Base-by-base conservation (phyloP, 2,329 filamentous ascomycete species). In the Mariannaea sp. region DNA sequence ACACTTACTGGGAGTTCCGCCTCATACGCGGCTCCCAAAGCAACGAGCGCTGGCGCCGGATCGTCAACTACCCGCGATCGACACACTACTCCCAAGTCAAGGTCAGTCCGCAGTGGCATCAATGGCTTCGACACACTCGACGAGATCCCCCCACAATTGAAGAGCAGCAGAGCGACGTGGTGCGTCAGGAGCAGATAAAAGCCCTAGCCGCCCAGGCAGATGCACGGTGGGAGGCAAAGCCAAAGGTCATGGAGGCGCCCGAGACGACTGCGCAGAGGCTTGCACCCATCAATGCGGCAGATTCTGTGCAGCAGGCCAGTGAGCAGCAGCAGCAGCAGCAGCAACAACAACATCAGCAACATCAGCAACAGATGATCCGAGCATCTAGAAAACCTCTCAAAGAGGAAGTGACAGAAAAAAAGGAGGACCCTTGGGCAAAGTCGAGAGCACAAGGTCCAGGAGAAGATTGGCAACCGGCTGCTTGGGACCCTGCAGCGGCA, bases 1-100 rank as follows among this genome's bases (percentile, higher is more conserved):
- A 88, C 72, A 87, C 85, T 4, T 88, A 81, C 74, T 88, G 85
- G 84, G 83, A 87, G 64, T 87, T 88, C 71, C 78, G 77, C 53
- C 79, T 85, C 59, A 63, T 71, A 6, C 75, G 77, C 49, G 71
- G 72, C 55, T 64, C 69, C 50, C 61, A 58, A 22, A 57, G 57
- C 50, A 57, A 70, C 29, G 71, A 75, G 42, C 80, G 81, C 59
- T 82, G 80, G 78, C 81, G 84, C 26, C 81, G 84, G 67, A 86
- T 87, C 58, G 83, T 86, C 42, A 66, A 82, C 61, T 85, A 82
- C 69, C 82, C 83, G 9, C 71, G 75, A 42, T 73, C 73, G 36
- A 77, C 78, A 3, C 81, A 83, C 67, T 75, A 77, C 64, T 80
- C 77, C 62, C 77, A 82, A 27, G 78, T 87, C 48, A 71, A 71